A percentile compares a stretch with the other conserved stretches of the same genome.
Evolutionary conservation across 2,329 filamentous ascomycete species (phyloP).

Genomic region (Aspergillus ruber): DNA sequence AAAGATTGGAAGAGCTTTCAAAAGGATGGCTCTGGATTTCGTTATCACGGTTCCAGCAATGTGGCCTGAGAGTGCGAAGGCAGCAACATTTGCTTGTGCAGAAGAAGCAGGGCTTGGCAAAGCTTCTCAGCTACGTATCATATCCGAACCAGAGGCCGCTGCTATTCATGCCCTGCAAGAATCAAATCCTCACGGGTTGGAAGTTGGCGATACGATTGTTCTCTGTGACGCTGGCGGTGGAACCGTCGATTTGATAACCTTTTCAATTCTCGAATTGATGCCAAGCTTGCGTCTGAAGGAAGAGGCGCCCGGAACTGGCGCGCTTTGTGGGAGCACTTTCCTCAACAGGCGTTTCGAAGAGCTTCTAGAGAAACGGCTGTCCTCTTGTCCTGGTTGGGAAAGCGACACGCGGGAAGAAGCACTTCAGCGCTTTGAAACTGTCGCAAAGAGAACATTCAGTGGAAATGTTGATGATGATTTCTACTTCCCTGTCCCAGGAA

Average conservation of each 20-base stretch:
- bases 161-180: slow-evolving; percentile 12
- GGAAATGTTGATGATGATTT: slow-evolving; percentile 11
- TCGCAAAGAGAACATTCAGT: slow-evolving; percentile 18
- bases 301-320: slow-evolving; percentile 16
- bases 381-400: slow-evolving; percentile 12
- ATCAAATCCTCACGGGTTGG: slow-evolving; percentile 4
- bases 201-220: slow-evolving; percentile 18
- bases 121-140: slow-evolving; percentile 8
- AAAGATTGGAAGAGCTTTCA: slow-evolving; percentile 7
- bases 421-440: slow-evolving; percentile 18
- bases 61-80: slow-evolving; percentile 21
- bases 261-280: slow-evolving; percentile 16
- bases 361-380: slow-evolving; percentile 13
- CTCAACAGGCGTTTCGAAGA: slow-evolving; percentile 22
- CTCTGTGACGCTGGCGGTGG: slow-evolving; percentile 24
- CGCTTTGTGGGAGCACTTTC: slow-evolving; percentile 22
- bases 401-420: slow-evolving; percentile 21
- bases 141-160: slow-evolving; percentile 20
- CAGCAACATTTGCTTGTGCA: slow-evolving; percentile 7
- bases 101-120: slow-evolving; percentile 8
- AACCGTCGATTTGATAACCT: slow-evolving; percentile 26
- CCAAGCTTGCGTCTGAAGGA: slow-evolving; percentile 20
- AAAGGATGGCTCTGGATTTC: slow-evolving; percentile 11
- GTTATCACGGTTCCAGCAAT: slow-evolving; percentile 25
- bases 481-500: slow-evolving; percentile 18